These are phyloP conservation scores for Ceratocystis lukuohia DNA, from an alignment of 2,329 filamentous ascomycete genomes.

Conservation along the genomic window DNA sequence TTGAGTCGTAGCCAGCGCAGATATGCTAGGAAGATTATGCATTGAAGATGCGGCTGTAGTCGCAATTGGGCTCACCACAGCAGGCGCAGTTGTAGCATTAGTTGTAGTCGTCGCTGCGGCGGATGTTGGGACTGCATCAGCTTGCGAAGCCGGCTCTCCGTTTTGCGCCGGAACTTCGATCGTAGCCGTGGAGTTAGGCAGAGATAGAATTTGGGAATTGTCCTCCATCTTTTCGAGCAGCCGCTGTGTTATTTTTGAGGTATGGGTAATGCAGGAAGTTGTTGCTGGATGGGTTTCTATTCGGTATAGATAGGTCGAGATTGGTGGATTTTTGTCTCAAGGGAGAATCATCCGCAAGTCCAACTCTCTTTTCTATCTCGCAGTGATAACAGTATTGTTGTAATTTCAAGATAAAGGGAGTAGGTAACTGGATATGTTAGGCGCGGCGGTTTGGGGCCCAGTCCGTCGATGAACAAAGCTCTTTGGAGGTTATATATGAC, in stretches of 20 bases:
- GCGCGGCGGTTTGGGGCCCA: neutral
- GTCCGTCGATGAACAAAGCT: neutral
- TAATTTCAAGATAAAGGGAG: neutral
- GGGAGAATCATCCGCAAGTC: neutral
- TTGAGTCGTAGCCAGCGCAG: conserved; percentile 32
- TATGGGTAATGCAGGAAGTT: neutral
- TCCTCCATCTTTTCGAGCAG: conserved; percentile 34
- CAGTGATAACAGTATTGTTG: neutral
- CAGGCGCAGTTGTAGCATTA: conserved; percentile 25
- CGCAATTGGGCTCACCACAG: neutral
- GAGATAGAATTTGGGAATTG: conserved; percentile 29
- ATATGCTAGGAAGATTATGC: conserved; percentile 35
- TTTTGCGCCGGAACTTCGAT: neutral
- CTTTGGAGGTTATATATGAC: neutral
- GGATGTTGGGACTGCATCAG: conserved; percentile 36
- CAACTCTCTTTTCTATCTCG: neutral
- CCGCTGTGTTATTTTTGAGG: neutral
- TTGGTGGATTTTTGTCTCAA: neutral
- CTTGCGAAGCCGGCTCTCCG: conserved; percentile 37
- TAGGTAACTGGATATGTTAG: neutral
- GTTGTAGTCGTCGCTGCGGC: conserved; percentile 22
- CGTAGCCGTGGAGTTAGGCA: conserved; percentile 26
- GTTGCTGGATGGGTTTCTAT: neutral
- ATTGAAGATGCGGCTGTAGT: conserved; percentile 20
- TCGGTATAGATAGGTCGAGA: neutral